Conservation (phyloP, 2,329 filamentous ascomycete genomes). For the Arthrobotrys sinensis region DNA sequence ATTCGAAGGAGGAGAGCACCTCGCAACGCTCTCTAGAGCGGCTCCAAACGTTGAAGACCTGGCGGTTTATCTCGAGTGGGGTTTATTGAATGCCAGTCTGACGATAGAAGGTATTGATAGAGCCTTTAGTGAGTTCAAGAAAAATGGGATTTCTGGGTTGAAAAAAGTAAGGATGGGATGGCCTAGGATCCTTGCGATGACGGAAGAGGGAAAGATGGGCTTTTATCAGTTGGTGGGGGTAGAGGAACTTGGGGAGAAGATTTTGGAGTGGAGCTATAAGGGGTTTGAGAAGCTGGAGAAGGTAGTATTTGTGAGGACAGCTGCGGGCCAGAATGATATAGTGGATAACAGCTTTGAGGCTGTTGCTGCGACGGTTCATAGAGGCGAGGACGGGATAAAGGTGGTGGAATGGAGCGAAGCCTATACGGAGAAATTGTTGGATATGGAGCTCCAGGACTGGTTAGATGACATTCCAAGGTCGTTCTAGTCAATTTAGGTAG, state of each 20-base stretch:
- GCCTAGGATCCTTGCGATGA: background rate
- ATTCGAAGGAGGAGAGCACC: background rate
- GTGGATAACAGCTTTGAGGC: background rate
- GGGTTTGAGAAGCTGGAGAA: constrained; percentile 2
- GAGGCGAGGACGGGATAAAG: background rate
- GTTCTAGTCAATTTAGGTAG: background rate
- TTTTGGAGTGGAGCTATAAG: background rate
- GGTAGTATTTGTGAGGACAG: background rate
- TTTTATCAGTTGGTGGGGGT: background rate
- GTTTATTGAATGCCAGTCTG: background rate
- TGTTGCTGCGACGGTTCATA: background rate
- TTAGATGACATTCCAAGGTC: background rate
- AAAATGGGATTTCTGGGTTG: background rate
- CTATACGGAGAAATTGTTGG: background rate
- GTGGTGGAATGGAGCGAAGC: background rate
- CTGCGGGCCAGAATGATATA: background rate
- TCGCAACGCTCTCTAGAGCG: background rate
- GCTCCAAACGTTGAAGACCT: background rate
- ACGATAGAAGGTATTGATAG: background rate
- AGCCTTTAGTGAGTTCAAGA: background rate
- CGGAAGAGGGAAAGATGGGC: no score
- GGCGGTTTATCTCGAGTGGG: background rate
- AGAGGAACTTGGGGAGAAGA: background rate
- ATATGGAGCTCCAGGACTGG: background rate
- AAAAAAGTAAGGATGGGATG: background rate